phyloP scores from a whole-genome alignment of 2,329 filamentous ascomycete species.

The Ceratocystis variospora region DNA sequence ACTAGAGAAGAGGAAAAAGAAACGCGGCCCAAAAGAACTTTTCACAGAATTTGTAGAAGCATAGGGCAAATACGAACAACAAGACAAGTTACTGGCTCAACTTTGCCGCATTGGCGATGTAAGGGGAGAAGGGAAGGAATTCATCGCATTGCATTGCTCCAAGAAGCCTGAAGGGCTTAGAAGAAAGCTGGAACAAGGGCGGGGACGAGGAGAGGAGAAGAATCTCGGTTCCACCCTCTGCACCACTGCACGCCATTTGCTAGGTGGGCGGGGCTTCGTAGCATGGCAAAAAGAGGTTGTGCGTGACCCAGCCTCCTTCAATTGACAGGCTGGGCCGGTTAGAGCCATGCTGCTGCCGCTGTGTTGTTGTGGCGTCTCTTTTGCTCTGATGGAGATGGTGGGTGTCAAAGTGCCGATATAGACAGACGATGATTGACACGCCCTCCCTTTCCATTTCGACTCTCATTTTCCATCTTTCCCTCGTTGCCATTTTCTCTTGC shows the following conservation, averaged over 20 bases:
- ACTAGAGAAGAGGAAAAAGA: not conserved
- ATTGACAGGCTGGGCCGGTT: not conserved
- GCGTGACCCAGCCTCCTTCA: not conserved
- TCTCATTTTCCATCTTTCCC: not conserved
- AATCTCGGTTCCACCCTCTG: not conserved
- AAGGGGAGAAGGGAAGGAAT: not conserved
- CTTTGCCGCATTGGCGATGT: constrained; percentile 1
- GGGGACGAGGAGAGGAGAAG: not conserved
- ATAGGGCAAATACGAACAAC: not conserved
- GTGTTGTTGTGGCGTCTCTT: not conserved
- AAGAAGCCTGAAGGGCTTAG: not conserved
- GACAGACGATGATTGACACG: too few species aligned
- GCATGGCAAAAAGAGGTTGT: not conserved
- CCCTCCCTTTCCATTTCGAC: not conserved
- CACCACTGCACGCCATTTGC: not conserved
- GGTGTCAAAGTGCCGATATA: not conserved
- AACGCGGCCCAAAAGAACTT: not conserved
- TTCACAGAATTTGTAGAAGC: not conserved
- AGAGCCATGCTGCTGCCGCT: not conserved
- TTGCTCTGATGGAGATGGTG: not conserved
- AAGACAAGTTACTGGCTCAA: not conserved
- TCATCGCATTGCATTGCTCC: not conserved
- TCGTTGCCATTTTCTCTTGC: not conserved
- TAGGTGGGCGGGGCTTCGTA: not conserved
- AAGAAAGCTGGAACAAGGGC: not conserved